Conservation (phyloP, 208 protist species). For the Crithidia fasciculata region DNA sequence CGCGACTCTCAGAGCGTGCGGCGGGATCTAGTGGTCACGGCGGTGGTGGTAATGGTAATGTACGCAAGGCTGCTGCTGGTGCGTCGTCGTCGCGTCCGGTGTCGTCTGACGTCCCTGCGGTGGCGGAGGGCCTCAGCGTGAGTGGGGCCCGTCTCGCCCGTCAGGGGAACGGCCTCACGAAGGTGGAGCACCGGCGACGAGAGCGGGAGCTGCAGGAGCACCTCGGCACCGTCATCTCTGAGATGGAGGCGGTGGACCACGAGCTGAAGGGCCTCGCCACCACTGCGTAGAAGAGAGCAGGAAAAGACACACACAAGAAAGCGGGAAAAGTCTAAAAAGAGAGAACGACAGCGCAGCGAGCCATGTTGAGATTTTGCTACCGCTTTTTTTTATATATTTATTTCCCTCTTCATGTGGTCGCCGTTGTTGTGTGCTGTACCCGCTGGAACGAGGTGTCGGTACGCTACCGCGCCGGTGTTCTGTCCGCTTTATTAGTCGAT, state of each 20-base stretch:
- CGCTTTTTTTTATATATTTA: too few species aligned
- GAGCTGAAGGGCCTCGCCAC: slow-evolving; percentile 36
- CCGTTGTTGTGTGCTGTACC: too few species aligned
- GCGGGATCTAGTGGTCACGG: neutral
- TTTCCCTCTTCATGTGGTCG: too few species aligned
- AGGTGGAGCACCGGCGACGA: slow-evolving; percentile 50
- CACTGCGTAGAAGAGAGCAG: slow-evolving; percentile 6
- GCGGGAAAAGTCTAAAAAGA: too few species aligned
- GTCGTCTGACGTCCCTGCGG: neutral
- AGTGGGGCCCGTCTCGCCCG: slow-evolving; percentile 3
- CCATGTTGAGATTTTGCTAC: too few species aligned
- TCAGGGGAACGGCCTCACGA: slow-evolving; percentile 18
- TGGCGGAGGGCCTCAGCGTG: slow-evolving; percentile 9
- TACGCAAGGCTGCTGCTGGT: neutral
- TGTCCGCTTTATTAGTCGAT: too few species aligned
- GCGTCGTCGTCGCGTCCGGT: neutral
- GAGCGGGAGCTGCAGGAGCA: slow-evolving; percentile 56
- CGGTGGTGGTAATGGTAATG: neutral
- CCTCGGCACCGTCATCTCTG: slow-evolving; percentile 51
- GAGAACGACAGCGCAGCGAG: too few species aligned
- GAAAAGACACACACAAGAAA: neutral
- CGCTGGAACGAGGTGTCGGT: too few species aligned
- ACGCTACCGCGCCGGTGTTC: too few species aligned
- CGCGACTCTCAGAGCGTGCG: slow-evolving; percentile 15
- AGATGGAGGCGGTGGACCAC: slow-evolving; percentile 81